These are phyloP conservation scores for Termitomyces sp. DNA, from an alignment of 768 basidiomycete genomes.

Conservation along the genomic window DNA sequence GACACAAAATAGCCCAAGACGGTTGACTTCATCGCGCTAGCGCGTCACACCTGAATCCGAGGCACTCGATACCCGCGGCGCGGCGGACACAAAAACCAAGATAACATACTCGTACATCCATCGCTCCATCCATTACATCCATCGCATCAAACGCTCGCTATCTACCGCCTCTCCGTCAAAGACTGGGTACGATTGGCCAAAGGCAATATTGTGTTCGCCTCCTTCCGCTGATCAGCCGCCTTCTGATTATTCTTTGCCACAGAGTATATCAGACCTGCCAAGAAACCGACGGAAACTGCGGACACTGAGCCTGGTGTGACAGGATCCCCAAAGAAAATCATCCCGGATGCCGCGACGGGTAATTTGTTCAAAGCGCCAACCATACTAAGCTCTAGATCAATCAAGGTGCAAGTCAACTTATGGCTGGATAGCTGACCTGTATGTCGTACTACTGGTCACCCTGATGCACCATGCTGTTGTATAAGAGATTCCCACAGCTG, in stretches of 20 bases:
- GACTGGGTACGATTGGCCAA: conserved; percentile 37
- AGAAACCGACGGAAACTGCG: conserved; percentile 84
- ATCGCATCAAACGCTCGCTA: background rate
- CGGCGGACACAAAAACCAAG: background rate
- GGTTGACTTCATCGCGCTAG: background rate
- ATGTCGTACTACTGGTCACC: conserved; percentile 96
- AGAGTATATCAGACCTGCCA: conserved; percentile 90
- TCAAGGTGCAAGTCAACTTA: background rate
- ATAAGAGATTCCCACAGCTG: conserved; percentile 96
- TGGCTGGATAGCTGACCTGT: conserved; percentile 55
- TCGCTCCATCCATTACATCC: background rate
- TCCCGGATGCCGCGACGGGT: conserved; percentile 97
- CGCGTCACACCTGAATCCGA: background rate
- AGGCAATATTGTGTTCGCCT: conserved; percentile 52
- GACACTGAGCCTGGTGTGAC: conserved; percentile 87
- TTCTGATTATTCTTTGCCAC: conserved; percentile 94
- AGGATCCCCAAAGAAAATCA: conserved; percentile 94
- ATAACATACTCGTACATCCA: background rate
- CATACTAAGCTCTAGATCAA: conserved; percentile 62
- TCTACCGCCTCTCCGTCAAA: background rate
- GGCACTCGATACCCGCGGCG: too few species aligned
- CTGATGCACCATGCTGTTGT: conserved; percentile 99
- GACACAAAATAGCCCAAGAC: background rate
- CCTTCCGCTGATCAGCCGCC: conserved; percentile 60
- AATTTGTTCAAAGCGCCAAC: conserved; percentile 97